Conservation (phyloP, 1,139 yeast species). For the Saccharomyces hybrid region DNA sequence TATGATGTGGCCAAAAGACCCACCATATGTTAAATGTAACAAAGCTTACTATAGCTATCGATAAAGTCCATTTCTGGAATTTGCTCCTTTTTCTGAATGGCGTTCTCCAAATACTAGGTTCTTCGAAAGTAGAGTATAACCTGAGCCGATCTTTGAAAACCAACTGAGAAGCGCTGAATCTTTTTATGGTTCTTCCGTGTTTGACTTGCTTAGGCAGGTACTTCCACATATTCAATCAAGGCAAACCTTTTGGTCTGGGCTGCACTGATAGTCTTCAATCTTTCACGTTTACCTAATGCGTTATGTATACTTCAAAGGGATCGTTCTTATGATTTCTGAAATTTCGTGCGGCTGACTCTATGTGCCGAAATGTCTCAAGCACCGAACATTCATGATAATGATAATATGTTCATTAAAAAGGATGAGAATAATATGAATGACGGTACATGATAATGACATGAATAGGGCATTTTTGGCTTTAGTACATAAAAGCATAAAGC, state of each 20-base stretch:
- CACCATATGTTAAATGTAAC: slow-evolving; percentile 39
- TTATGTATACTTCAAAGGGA: neutral
- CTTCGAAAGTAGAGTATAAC: neutral
- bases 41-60: slow-evolving; percentile 13
- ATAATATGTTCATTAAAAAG: too few relatives aligned
- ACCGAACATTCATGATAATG: too few relatives aligned
- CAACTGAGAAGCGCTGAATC: neutral
- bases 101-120: neutral
- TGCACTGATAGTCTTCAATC: neutral
- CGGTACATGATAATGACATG: too few relatives aligned
- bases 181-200: neutral
- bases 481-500: too few relatives aligned
- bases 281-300: neutral
- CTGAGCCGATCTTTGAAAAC: neutral
- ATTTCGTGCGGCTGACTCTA: neutral
- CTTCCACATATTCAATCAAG: neutral
- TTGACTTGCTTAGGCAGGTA: neutral
- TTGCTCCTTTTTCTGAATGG: neutral
- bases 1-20: slow-evolving; percentile 54
- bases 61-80: neutral
- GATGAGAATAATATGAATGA: too few relatives aligned
- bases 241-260: neutral
- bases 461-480: too few relatives aligned
- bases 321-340: neutral
- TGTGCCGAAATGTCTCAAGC: too few relatives aligned